A percentile compares a stretch with the other conserved stretches of the same genome.
Evolutionary conservation across 768 basidiomycete genomes (phyloP).

Genomic region (Suillus americanus): DNA sequence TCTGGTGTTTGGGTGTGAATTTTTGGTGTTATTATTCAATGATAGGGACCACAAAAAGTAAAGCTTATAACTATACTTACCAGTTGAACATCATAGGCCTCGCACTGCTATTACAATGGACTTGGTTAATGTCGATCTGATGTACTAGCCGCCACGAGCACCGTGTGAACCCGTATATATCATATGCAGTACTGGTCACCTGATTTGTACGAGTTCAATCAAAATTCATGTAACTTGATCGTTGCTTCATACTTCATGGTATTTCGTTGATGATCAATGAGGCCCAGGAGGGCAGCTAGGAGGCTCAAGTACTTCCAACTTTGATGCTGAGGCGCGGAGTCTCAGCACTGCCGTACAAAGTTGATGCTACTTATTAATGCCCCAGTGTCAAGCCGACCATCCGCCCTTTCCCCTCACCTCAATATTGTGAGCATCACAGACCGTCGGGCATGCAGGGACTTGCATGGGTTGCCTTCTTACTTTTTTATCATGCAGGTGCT

Average conservation of each 20-base stretch:
- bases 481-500: neutral
- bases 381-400: neutral
- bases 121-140: too few relatives aligned
- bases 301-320: neutral
- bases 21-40: neutral
- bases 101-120: too few relatives aligned
- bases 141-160: too few relatives aligned
- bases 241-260: neutral
- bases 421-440: neutral
- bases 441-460: neutral
- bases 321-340: neutral
- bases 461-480: neutral
- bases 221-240: neutral
- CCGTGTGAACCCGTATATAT: too few relatives aligned
- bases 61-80: neutral
- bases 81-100: neutral
- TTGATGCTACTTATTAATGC: neutral
- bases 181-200: too few relatives aligned
- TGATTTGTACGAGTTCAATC: neutral
- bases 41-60: too few relatives aligned
- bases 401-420: neutral
- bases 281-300: too few relatives aligned
- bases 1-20: neutral
- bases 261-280: neutral
- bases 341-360: neutral